These are phyloP conservation scores for Trichothecium sympodiale DNA, from an alignment of 2,329 filamentous ascomycete species.

Conservation along the genomic window DNA sequence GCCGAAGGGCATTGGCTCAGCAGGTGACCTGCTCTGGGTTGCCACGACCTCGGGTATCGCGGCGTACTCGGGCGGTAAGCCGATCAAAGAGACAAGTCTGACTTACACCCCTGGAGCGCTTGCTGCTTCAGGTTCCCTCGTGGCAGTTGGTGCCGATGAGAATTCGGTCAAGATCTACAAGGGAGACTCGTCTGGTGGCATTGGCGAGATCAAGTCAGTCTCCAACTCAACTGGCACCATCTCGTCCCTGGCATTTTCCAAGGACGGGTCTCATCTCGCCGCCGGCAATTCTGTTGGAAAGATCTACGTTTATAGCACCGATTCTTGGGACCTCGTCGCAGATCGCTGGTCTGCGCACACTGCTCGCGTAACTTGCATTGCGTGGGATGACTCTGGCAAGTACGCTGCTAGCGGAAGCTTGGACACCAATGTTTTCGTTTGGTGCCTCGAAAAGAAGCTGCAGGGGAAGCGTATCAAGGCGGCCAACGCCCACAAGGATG, in stretches of 20 bases:
- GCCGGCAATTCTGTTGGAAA: conserved; percentile 78
- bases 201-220: conserved; percentile 45
- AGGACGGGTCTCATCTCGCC: conserved; percentile 65
- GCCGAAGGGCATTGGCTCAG: conserved; percentile 61
- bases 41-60: conserved; percentile 41
- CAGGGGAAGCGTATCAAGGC: conserved; percentile 79
- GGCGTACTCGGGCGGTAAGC: conserved; percentile 48
- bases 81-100: conserved; percentile 47
- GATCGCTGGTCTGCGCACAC: conserved; percentile 59
- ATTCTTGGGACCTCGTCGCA: conserved; percentile 58
- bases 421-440: conserved; percentile 87
- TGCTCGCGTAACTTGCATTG: conserved; percentile 43
- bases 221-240: conserved; percentile 60
- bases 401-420: conserved; percentile 76
- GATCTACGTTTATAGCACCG: conserved; percentile 64
- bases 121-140: conserved; percentile 52
- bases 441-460: conserved; percentile 68
- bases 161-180: conserved; percentile 66
- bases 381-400: conserved; percentile 69
- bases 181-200: conserved; percentile 40
- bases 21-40: conserved; percentile 41
- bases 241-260: conserved; percentile 74
- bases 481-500: conserved; percentile 88
- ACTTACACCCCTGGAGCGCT: conserved; percentile 59
- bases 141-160: conserved; percentile 68